These are phyloP conservation scores for Gossypium trilobum DNA, from an alignment of 441 rosid genomes.

Conservation along the genomic window DNA sequence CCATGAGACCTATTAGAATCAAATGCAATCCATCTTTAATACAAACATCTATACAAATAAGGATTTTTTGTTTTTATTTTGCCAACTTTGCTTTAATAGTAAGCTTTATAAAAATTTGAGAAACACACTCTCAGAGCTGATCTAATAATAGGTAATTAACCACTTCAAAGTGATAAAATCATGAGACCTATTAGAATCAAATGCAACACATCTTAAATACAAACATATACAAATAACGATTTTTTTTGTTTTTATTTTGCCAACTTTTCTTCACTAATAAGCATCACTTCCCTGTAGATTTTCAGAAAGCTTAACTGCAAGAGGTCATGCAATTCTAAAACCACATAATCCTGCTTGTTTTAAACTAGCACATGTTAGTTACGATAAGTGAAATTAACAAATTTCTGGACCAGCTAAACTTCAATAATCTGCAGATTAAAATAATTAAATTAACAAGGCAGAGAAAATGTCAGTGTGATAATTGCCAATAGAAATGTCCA, in stretches of 20 bases:
- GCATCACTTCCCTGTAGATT: conserved; percentile 5
- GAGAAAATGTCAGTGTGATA: not conserved
- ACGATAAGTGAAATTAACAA: not conserved
- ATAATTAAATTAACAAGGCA: not conserved
- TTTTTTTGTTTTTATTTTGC: not conserved
- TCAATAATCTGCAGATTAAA: not conserved
- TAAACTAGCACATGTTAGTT: not conserved
- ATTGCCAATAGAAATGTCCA: not conserved
- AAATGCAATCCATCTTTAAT: not conserved
- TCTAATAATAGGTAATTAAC: not conserved
- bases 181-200: not conserved
- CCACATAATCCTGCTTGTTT: not conserved
- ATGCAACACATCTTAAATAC: not conserved
- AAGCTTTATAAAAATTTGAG: not conserved
- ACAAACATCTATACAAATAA: not conserved
- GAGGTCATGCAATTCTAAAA: not conserved
- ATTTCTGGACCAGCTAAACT: not conserved
- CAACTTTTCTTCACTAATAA: conserved; percentile 5
- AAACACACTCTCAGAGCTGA: not conserved
- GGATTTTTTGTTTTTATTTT: not conserved
- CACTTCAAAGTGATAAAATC: conserved; percentile 1
- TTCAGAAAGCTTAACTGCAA: not conserved
- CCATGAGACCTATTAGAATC: not conserved
- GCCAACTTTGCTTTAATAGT: not conserved
- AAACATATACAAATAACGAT: not conserved